Evolutionary conservation across 2,329 filamentous ascomycete genomes (phyloP).

Genomic region (Biscogniauxia marginata): DNA sequence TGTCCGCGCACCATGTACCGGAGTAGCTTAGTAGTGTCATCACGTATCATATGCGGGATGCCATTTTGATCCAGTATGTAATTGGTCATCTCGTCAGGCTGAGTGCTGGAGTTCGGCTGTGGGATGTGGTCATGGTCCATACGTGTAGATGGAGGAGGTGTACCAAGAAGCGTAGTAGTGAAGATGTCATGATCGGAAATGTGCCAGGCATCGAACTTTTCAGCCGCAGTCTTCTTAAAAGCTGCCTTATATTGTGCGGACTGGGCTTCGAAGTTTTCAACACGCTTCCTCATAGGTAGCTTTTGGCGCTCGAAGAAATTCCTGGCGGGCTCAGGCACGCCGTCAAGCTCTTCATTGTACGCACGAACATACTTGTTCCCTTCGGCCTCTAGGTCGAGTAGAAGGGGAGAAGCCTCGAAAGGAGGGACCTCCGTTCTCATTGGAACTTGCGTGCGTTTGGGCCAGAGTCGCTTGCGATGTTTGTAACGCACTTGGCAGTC

Average conservation of each 20-base stretch:
- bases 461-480: not conserved
- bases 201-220: conserved; percentile 35
- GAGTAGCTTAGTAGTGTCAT: conserved; percentile 17
- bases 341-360: conserved; percentile 38
- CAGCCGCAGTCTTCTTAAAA: conserved; percentile 8
- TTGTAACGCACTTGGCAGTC: conserved; percentile 9
- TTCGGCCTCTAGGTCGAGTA: conserved; percentile 54
- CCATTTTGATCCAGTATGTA: conserved; percentile 27
- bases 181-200: conserved; percentile 45
- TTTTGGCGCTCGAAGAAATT: conserved; percentile 25
- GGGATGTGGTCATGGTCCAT: not conserved
- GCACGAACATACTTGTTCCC: conserved; percentile 43
- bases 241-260: conserved; percentile 11
- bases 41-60: conserved; percentile 21
- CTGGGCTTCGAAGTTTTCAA: conserved; percentile 32
- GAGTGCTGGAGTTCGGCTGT: not conserved
- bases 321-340: conserved; percentile 4
- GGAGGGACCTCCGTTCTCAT: conserved; percentile 3
- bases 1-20: conserved; percentile 30
- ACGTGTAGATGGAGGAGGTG: not conserved
- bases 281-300: conserved; percentile 28
- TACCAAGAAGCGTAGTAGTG: conserved; percentile 35
- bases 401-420: conserved; percentile 39
- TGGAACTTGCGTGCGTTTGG: conserved; percentile 10
- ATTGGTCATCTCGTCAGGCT: not conserved